Percentiles rank a stretch among this genome's conserved stretches.
Evolutionary conservation across 2,329 filamentous ascomycete genomes (phyloP).

Genomic region (Alternaria novae-zelandiae): DNA sequence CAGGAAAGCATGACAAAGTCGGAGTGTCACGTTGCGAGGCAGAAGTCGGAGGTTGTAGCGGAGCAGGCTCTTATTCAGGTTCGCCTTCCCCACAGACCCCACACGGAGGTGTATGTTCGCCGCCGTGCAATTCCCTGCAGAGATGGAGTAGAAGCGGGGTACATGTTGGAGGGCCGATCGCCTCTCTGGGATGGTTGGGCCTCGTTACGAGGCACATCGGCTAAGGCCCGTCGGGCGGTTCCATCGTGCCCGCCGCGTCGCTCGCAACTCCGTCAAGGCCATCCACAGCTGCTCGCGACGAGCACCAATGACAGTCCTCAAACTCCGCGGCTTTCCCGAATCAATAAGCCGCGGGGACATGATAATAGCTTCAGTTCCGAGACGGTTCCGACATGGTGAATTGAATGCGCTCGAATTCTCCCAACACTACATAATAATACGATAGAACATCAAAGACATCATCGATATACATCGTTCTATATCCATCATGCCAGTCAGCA

Average conservation of each 20-base stretch:
- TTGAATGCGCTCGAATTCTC: not conserved
- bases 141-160: constrained; percentile 21
- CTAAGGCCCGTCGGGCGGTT: not conserved
- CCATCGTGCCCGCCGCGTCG: not conserved
- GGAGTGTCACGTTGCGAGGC: constrained; percentile 8
- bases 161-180: not conserved
- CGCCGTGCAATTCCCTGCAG: not conserved
- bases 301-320: constrained; percentile 7
- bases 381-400: constrained; percentile 3
- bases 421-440: not conserved
- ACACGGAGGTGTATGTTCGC: not conserved
- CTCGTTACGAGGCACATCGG: constrained; percentile 31
- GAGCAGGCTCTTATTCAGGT: not conserved
- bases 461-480: not conserved
- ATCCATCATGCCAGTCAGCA: constrained; percentile 20
- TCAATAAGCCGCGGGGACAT: not conserved
- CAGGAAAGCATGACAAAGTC: not conserved
- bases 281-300: constrained; percentile 10
- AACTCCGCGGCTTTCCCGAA: constrained; percentile 4
- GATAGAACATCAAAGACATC: not conserved
- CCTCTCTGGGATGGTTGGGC: not conserved
- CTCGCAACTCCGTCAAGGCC: not conserved
- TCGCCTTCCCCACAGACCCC: not conserved
- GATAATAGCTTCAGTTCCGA: not conserved
- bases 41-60: not conserved